Percentiles rank a stretch among this genome's conserved stretches.
Conservation (phyloP, 192 early-diverging fungal species). For the Podila epicladia region DNA sequence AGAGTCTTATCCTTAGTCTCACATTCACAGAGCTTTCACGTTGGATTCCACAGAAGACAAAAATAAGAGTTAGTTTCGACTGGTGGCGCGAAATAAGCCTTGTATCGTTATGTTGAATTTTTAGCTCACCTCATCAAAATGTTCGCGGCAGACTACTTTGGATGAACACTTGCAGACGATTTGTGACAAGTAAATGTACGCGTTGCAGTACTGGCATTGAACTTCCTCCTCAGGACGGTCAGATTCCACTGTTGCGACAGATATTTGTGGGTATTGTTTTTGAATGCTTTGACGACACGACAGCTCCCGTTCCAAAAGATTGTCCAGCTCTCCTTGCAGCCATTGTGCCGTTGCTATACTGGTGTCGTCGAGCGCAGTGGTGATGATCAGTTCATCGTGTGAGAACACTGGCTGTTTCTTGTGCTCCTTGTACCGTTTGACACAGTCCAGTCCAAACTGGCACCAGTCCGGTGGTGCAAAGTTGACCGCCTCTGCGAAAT, state of each 20-base stretch:
- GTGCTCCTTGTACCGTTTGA: conserved; percentile 82
- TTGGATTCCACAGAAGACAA: not conserved
- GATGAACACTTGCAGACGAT: conserved; percentile 68
- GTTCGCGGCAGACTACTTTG: conserved; percentile 74
- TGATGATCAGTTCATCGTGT: conserved; percentile 90
- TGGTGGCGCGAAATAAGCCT: not conserved
- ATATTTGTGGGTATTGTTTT: conserved; percentile 15
- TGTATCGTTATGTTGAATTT: no score
- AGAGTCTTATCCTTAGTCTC: conserved; percentile 25
- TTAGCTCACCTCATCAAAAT: conserved; percentile 46
- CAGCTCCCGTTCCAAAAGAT: conserved; percentile 29
- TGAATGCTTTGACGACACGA: conserved; percentile 4
- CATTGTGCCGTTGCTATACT: conserved; percentile 41
- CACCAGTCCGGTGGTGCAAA: conserved; percentile 96
- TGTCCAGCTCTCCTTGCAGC: conserved; percentile 36
- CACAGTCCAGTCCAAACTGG: conserved; percentile 79
- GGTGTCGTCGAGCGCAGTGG: conserved; percentile 55
- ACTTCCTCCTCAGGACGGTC: conserved; percentile 69
- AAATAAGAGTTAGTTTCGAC: not conserved
- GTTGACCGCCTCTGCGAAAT: conserved; percentile 97
- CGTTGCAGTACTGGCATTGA: conserved; percentile 76
- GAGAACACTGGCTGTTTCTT: conserved; percentile 89
- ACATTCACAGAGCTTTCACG: conserved; percentile 52
- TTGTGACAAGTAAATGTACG: conserved; percentile 78
- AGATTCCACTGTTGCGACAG: conserved; percentile 44